A percentile compares a stretch with the other conserved stretches of the same genome.
phyloP scores from a whole-genome alignment of 176 grass and related monocot species.

The Phoenix roebelenii region DNA sequence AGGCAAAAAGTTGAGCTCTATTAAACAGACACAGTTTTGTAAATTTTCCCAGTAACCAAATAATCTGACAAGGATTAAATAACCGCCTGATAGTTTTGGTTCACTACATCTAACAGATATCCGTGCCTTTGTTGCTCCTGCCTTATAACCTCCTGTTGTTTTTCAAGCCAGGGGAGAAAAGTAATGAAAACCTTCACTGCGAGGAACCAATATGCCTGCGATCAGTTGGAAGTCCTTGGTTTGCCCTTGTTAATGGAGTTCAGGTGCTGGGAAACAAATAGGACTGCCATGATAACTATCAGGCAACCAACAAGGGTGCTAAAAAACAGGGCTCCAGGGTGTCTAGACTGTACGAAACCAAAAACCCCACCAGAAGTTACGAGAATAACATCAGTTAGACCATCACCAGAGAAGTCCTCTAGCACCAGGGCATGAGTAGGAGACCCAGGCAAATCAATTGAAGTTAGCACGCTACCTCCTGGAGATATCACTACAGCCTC shows the following conservation, averaged over 20 bases:
- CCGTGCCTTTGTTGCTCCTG: not conserved
- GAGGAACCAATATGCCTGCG: conserved; percentile 18
- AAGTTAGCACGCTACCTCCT: conserved; percentile 52
- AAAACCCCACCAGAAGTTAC: conserved; percentile 64
- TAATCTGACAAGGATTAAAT: too few species aligned
- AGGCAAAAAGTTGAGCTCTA: too few species aligned
- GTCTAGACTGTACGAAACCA: conserved; percentile 72
- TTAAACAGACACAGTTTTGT: too few species aligned
- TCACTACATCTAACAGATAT: too few species aligned
- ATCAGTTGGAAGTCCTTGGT: conserved; percentile 39
- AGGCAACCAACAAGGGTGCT: conserved; percentile 84
- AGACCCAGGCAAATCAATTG: conserved; percentile 59
- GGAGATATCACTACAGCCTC: conserved; percentile 78
- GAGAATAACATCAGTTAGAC: conserved; percentile 66
- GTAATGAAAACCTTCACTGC: not conserved
- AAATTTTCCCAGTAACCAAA: too few species aligned
- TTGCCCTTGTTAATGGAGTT: conserved; percentile 51
- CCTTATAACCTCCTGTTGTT: not conserved
- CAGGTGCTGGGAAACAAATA: conserved; percentile 81
- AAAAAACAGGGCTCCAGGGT: conserved; percentile 88
- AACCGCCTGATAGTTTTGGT: too few species aligned
- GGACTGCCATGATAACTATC: conserved; percentile 75
- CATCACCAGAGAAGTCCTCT: conserved; percentile 79
- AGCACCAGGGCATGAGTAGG: conserved; percentile 61
- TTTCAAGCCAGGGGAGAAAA: not conserved